Conservation (phyloP, 2,329 filamentous ascomycete species). For the Phoma sp. region DNA sequence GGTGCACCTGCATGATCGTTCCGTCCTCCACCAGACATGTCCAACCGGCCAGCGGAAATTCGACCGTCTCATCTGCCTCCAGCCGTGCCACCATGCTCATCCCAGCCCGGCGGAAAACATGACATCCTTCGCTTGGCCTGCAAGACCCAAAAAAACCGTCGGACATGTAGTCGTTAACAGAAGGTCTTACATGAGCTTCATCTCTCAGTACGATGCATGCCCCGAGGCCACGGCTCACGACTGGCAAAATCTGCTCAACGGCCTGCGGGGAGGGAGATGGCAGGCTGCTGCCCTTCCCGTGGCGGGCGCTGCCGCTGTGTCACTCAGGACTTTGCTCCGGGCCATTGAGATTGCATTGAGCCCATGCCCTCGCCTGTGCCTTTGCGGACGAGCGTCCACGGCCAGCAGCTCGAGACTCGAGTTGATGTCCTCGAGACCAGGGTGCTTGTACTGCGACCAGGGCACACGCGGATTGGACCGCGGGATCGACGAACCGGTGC, state of each 20-base stretch:
- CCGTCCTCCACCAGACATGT: conserved; percentile 20
- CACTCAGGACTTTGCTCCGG: conserved; percentile 14
- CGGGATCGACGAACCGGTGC: conserved; percentile 49
- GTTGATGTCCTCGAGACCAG: conserved; percentile 12
- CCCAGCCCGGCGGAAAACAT: conserved; percentile 13
- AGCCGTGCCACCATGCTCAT: conserved; percentile 27
- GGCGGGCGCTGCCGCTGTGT: conserved; percentile 29
- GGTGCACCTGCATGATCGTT: conserved; percentile 35
- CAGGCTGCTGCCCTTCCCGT: conserved; percentile 21
- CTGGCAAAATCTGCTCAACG: conserved; percentile 23
- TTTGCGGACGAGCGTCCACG: neutral
- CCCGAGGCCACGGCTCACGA: conserved; percentile 34
- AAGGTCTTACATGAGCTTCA: conserved; percentile 41
- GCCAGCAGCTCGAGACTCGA: conserved; percentile 4
- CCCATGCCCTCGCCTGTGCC: conserved; percentile 6
- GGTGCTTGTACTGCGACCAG: conserved; percentile 15
- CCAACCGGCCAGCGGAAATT: conserved; percentile 12
- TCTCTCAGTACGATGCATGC: conserved; percentile 34
- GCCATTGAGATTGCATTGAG: conserved; percentile 2
- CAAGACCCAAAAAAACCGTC: conserved; percentile 43
- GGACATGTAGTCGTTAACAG: conserved; percentile 46
- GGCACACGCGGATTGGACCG: conserved; percentile 40
- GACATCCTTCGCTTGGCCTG: conserved; percentile 6
- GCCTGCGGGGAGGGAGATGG: conserved; percentile 22
- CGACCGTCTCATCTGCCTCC: conserved; percentile 17